Conservation (phyloP, 257 asterid genomes). For the Fraxinus quadrangulata region DNA sequence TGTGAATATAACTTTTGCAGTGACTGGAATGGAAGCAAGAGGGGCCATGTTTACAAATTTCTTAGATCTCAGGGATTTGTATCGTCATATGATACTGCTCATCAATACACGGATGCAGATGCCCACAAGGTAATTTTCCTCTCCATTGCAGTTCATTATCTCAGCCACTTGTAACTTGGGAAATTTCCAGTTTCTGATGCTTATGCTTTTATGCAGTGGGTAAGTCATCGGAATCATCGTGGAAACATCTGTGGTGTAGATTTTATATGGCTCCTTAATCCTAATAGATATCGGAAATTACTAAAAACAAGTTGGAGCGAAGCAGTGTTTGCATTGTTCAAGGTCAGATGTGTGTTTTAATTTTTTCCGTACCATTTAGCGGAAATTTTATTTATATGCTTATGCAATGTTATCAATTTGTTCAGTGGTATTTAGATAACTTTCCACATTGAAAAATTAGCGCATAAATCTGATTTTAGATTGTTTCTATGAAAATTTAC, state of each 20-base stretch:
- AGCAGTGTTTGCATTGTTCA: conserved; percentile 90
- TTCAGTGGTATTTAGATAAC: background rate
- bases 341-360: conserved; percentile 44
- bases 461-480: background rate
- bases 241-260: conserved; percentile 98
- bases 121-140: conserved; percentile 72
- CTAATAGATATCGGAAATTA: conserved; percentile 77
- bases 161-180: background rate
- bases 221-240: conserved; percentile 97
- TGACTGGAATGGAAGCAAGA: conserved; percentile 97
- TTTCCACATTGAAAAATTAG: background rate
- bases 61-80: conserved; percentile 95
- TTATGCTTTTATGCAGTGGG: conserved; percentile 65
- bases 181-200: conserved; percentile 28
- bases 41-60: conserved; percentile 90
- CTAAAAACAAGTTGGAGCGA: conserved; percentile 94
- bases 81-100: conserved; percentile 95
- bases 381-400: background rate
- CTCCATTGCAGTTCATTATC: conserved; percentile 14
- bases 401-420: background rate
- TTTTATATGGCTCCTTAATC: conserved; percentile 99
- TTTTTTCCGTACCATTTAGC: background rate
- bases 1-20: conserved; percentile 40
- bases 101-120: conserved; percentile 93
- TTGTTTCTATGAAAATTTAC: no score